Base-by-base conservation (phyloP, 1,139 yeast species). In the Debaryomyces sp. region DNA sequence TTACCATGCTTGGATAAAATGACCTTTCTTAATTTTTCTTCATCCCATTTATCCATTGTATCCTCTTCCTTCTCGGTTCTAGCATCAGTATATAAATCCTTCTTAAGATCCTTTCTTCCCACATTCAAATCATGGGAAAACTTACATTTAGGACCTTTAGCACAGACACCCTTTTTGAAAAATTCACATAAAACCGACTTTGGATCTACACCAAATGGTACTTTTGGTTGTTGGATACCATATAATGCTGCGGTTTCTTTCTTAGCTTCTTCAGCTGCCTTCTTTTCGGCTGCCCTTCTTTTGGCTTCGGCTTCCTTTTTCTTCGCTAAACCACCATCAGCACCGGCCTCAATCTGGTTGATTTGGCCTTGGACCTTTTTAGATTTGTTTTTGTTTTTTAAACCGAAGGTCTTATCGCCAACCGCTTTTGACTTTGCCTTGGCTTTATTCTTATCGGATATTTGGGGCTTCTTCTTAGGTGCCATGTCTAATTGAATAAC, bases 141-240 rank as follows among this genome's bases (percentile, higher is more conserved):
- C 70, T 92, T 94, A 83, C 99, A 95, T 67, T 89, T 89, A 55
- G 77, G 65, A 44, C 98, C 99, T 70, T 92, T 91, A 55, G 85
- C 82, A 80, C 99, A 94, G 50, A 81, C 77, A 35, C 97, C 97
- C 54, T 89, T 84, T 70, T 86, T 94, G 82, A 90, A 94, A 68
- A 85, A 86, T 50, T 89, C 90, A 81, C 99, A 95, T 23, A 94
- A 72, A 40, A 95, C 88, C 4, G 96, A 84, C 73, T 94, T 94
- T 47, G 99, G 99, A 71, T 95, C 99, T 52, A 91, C 97, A 45
- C 99, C 99, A 64, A 94, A 92, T 43, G 97, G 96, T 29, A 94
- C 92, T 64, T 90, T 90, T 66, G 90, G 98, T 45, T 77, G 81
- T 48, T 81, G 87, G 46, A 89, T 76, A 41, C 85, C 88, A 60